Base-by-base conservation (phyloP, 768 basidiomycete genomes). In the Collybia sordida region DNA sequence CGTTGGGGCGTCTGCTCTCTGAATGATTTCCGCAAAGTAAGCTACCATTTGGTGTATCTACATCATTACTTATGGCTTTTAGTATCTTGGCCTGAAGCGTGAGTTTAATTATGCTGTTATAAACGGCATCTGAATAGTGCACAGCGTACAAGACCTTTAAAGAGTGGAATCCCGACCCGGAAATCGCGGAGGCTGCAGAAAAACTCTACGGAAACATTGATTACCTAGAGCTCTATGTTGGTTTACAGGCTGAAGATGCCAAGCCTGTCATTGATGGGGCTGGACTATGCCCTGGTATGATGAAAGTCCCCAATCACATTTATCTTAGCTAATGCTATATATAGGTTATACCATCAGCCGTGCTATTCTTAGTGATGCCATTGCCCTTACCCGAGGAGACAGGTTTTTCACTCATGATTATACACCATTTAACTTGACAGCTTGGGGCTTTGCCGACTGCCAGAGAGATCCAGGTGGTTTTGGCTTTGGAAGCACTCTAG, bases 381-480 rank as follows among this genome's bases (percentile, higher is more conserved):
- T 93, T 49, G 88, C 91, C 11, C 81, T 93, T 47, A 91, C 88
- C 42, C 85, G 90, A 46, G 91, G 91, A 24, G 91, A 93, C 60
- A 77, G 90, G 46, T 87, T 82, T 74, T 90, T 81, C 69, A 93
- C 89, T 0, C 74, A 87, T 22, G 91, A 93, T 60, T 87, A 81
- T 63, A 93, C 91, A 0, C 85, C 90, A 1, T 80, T 71, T 70
- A 92, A 92, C 63, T 61, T 90, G 61, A 93, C 90, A 2, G 70
- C 87, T 3, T 93, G 90, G 90, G 90, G 90, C 31, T 90, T 88
- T 59, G 79, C 83, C 18, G 90, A 93, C 64, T 88, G 87, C 63
- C 86, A 90, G 56, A 82, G 89, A 49, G 83, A 91, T 57, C 70
- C 82, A 23, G 73, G 73, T 34, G 89, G 78, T 3, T 85, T 82